phyloP scores from a whole-genome alignment of 2,329 filamentous ascomycete genomes.

The Hypoxylon sp. region DNA sequence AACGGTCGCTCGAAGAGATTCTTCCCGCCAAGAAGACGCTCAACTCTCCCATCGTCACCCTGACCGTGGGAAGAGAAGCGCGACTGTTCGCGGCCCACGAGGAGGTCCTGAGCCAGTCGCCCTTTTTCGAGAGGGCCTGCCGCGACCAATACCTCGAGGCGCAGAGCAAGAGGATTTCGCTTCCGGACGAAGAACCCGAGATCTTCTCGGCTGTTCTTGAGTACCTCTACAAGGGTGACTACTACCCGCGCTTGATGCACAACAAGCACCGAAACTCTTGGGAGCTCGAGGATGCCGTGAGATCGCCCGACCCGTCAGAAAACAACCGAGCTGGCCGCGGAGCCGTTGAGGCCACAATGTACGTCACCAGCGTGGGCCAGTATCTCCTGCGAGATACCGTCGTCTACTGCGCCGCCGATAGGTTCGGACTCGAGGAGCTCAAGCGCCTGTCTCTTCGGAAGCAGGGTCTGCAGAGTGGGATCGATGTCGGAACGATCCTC shows the following conservation, averaged over 20 bases:
- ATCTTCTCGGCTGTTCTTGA: conserved; percentile 94
- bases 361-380: conserved; percentile 79
- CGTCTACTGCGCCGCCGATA: conserved; percentile 92
- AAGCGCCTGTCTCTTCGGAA: conserved; percentile 93
- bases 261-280: conserved; percentile 89
- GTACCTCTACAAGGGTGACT: conserved; percentile 97
- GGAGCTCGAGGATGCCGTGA: conserved; percentile 82
- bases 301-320: conserved; percentile 54
- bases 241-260: conserved; percentile 89
- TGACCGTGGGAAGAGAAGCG: conserved; percentile 85
- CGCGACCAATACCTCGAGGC: conserved; percentile 79
- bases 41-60: conserved; percentile 82
- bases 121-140: conserved; percentile 82
- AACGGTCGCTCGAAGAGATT: conserved; percentile 77
- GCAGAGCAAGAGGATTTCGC: conserved; percentile 83
- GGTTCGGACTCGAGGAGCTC: conserved; percentile 91
- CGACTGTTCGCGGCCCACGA: conserved; percentile 96
- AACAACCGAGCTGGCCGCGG: conserved; percentile 55
- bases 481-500: conserved; percentile 92
- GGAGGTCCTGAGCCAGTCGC: conserved; percentile 87
- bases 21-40: conserved; percentile 55
- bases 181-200: conserved; percentile 84
- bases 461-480: conserved; percentile 92
- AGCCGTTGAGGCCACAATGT: conserved; percentile 80
- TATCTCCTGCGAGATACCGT: conserved; percentile 91